Base-by-base conservation (phyloP, 345 rosid genomes). In the Gynandropsis gynandra region DNA sequence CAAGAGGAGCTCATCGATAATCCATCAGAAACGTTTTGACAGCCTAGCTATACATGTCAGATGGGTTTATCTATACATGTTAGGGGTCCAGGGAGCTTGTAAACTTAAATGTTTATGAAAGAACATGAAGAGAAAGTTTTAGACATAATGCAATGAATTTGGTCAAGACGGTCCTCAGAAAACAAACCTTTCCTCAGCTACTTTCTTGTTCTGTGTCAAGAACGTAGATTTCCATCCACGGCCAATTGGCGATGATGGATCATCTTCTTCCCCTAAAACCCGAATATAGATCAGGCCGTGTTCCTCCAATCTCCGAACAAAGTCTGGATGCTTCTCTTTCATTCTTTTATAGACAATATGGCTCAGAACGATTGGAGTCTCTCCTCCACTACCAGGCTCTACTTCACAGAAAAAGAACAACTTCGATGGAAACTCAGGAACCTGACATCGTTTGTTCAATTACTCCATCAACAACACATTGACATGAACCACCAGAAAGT, bases 161-260 rank as follows among this genome's bases (percentile, higher is more conserved):
- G 29, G 29, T 15, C 5, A 42, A 42, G 20, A 12, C 9, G 1
- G 1, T n/a, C 18, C 18, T 15, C 38, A 58, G 29, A 12, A 16
- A 16, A 31, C 14, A 33, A 8, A 80, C 96, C 98, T 82, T 72
- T 80, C 70, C 47, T 76, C 82, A 8, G 95, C 96, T 1, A 84
- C 57, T 27, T 39, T 69, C 77, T 75, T 81, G 70, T 89, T 83
- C 0, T 78, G 60, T 0, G 95, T 89, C 73, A 81, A 61, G 79
- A 89, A 89, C 0, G 95, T 83, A 0, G 95, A 89, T 67, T 89
- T 89, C 97, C 97, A 89, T 0, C 95, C 90, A 4, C 97, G 88
- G 27, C 97, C 97, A 51, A 86, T 83, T 1, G 94, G 86, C 5
- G 97, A 86, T 0, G 94, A 76, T 7, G 88, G 88, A 51, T 89